phyloP scores from a whole-genome alignment of 192 early-diverging fungal genomes.

The Backusella parvicylindrica region DNA sequence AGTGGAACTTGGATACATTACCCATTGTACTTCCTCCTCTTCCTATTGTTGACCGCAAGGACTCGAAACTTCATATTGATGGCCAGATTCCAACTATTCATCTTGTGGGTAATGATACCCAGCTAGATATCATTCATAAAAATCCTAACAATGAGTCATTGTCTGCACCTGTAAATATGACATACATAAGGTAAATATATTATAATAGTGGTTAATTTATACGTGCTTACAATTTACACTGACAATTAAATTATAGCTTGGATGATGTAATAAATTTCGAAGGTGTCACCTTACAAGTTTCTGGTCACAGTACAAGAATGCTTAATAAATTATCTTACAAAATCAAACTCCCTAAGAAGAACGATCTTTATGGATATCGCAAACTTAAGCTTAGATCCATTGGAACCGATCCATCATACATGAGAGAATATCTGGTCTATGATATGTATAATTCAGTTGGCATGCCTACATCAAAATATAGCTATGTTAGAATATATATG shows the following conservation, averaged over 20 bases:
- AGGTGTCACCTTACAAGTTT: not conserved
- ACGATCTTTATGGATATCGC: conserved; percentile 4
- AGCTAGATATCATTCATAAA: not conserved
- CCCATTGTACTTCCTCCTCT: conserved; percentile 3
- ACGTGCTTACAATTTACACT: not conserved
- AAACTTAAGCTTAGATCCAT: not conserved
- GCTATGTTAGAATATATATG: not conserved
- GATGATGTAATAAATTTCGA: not conserved
- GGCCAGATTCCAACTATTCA: not conserved
- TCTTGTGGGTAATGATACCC: not conserved
- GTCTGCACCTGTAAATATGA: not conserved
- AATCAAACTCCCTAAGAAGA: not conserved
- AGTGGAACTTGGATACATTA: not conserved
- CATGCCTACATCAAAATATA: not conserved
- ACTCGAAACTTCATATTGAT: not conserved
- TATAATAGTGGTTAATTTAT: not conserved
- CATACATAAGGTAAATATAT: conserved; percentile 5
- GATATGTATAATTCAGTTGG: not conserved
- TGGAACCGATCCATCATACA: not conserved
- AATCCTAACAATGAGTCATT: not conserved
- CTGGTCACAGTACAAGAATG: not conserved
- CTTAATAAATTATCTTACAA: conserved; percentile 6
- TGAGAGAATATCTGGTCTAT: not conserved
- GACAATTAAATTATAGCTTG: not conserved
- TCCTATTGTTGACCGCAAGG: not conserved